A percentile compares a stretch with the other conserved stretches of the same genome.
phyloP scores from a whole-genome alignment of 2,329 filamentous ascomycete species.

The Periconia sp. region DNA sequence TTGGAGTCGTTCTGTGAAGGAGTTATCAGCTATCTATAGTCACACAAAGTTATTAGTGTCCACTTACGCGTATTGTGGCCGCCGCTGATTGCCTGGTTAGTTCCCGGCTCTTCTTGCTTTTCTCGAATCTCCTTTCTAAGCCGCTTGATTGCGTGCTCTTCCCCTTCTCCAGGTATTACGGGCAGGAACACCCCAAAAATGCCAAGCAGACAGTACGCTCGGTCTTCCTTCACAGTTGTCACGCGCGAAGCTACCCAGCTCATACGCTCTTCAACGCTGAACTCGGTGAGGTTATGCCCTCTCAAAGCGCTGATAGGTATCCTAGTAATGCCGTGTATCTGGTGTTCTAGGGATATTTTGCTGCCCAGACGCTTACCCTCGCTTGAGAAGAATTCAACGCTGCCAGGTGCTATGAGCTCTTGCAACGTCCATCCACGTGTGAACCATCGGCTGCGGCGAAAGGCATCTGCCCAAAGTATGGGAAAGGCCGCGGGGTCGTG shows the following conservation, averaged over 20 bases:
- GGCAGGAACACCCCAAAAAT: slow-evolving; percentile 26
- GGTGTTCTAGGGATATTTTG: slow-evolving; percentile 16
- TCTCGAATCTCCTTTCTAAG: neutral
- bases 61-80: neutral
- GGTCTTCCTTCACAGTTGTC: slow-evolving; percentile 32
- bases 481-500: slow-evolving; percentile 1
- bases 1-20: slow-evolving; percentile 5
- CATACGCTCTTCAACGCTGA: slow-evolving; percentile 22
- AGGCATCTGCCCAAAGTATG: slow-evolving; percentile 16
- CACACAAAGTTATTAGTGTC: neutral
- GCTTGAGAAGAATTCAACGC: slow-evolving; percentile 18
- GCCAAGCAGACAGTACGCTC: slow-evolving; percentile 26
- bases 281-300: slow-evolving; percentile 20
- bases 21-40: neutral
- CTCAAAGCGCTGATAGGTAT: slow-evolving; percentile 18
- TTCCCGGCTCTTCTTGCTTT: neutral
- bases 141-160: slow-evolving; percentile 15
- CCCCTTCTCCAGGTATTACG: slow-evolving; percentile 23
- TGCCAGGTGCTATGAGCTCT: slow-evolving; percentile 12
- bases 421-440: too few relatives aligned
- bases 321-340: slow-evolving; percentile 19
- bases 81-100: neutral
- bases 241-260: slow-evolving; percentile 23
- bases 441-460: slow-evolving; percentile 22
- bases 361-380: slow-evolving; percentile 14